These are phyloP conservation scores for Metahyphopichia silvanorum DNA, from an alignment of 805 yeast genomes.

Conservation along the genomic window DNA sequence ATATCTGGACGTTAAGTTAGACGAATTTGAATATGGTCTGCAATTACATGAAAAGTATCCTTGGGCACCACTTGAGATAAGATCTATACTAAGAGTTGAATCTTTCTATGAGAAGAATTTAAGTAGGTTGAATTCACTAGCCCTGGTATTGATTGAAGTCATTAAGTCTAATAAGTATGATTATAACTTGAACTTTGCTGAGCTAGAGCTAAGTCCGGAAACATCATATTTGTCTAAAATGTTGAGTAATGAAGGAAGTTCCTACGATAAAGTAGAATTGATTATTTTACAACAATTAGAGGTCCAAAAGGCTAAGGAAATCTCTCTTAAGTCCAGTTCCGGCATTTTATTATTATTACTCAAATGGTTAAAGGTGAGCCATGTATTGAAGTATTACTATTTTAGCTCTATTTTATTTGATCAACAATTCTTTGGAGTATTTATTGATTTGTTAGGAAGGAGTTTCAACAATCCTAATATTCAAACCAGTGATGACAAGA, in stretches of 20 bases:
- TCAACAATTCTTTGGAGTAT: conserved; percentile 46
- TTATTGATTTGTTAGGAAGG: conserved; percentile 30
- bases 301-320: conserved; percentile 57
- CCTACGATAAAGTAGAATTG: conserved; percentile 15
- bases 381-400: conserved; percentile 76
- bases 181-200: conserved; percentile 31
- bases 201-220: conserved; percentile 31
- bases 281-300: conserved; percentile 46
- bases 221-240: conserved; percentile 20
- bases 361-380: conserved; percentile 78
- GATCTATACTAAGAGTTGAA: conserved; percentile 55
- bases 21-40: conserved; percentile 24
- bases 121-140: conserved; percentile 58
- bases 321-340: conserved; percentile 56
- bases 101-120: conserved; percentile 51
- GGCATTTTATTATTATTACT: conserved; percentile 51
- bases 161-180: conserved; percentile 50
- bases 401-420: conserved; percentile 72
- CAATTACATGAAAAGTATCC: conserved; percentile 26
- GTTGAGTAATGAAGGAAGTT: conserved; percentile 7
- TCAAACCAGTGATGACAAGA: conserved; percentile 15
- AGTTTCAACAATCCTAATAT: conserved; percentile 35
- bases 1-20: conserved; percentile 11
- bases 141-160: conserved; percentile 60
- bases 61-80: conserved; percentile 29